These are phyloP conservation scores for Rhizopogon rudus DNA, from an alignment of 768 basidiomycete species.

Conservation along the genomic window DNA sequence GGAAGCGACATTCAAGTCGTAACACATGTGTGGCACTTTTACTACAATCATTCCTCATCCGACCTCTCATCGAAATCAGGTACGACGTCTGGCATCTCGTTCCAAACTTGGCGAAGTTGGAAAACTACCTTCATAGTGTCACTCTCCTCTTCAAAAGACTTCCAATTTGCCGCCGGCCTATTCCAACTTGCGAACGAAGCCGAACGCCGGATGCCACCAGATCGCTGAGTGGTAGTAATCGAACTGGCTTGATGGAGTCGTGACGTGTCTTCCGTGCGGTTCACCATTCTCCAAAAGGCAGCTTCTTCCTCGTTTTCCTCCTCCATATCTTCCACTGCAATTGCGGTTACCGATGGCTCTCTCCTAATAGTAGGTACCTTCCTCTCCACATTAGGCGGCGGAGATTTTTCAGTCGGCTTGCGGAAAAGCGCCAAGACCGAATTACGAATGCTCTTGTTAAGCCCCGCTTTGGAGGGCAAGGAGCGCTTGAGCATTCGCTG, in stretches of 20 bases:
- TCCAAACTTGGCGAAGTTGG: neutral
- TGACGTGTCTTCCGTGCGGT: neutral
- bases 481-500: conserved; percentile 8
- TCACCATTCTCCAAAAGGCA: neutral
- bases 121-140: conserved; percentile 7
- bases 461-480: conserved; percentile 2
- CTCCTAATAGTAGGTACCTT: neutral
- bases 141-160: conserved; percentile 2
- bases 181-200: conserved; percentile 18
- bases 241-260: neutral
- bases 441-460: conserved; percentile 3
- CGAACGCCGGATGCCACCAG: conserved; percentile 19
- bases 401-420: neutral
- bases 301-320: neutral
- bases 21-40: neutral
- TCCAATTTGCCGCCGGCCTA: neutral
- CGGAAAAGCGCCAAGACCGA: conserved; percentile 7
- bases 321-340: neutral
- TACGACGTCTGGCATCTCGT: neutral
- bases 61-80: neutral
- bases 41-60: neutral
- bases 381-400: neutral
- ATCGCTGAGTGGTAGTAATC: neutral
- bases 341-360: neutral
- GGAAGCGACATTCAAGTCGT: too few species aligned